Percentiles rank a stretch among this genome's conserved stretches.
Conservation (phyloP, 139 green algal species). For the Coccomyxa sp. region DNA sequence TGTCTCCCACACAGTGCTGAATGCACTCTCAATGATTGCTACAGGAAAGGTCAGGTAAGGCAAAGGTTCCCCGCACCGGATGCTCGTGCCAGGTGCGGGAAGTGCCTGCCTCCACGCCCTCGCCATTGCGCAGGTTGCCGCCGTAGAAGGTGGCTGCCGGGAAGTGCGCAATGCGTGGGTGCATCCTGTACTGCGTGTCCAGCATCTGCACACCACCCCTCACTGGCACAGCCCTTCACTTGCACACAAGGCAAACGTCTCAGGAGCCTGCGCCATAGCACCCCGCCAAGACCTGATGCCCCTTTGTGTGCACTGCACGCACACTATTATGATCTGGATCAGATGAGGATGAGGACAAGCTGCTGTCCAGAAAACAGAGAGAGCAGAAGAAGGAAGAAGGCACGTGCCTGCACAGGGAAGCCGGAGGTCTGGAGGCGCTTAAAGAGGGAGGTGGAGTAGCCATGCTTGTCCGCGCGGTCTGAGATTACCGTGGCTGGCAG, state of each 20-base stretch:
- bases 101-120: slow-evolving; percentile 48
- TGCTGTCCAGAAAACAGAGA: no score
- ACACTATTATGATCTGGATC: no score
- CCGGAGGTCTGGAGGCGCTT: slow-evolving; percentile 67
- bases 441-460: slow-evolving; percentile 65
- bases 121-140: slow-evolving; percentile 59
- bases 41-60: background rate
- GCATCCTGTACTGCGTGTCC: slow-evolving; percentile 86
- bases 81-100: slow-evolving; percentile 64
- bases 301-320: background rate
- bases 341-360: no score
- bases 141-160: slow-evolving; percentile 73
- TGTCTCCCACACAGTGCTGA: no score
- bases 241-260: background rate
- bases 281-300: background rate
- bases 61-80: background rate
- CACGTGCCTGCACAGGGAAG: slow-evolving; percentile 31
- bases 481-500: slow-evolving; percentile 85
- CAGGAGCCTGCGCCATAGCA: slow-evolving; percentile 7
- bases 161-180: slow-evolving; percentile 72
- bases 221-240: no score
- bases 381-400: background rate
- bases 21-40: background rate
- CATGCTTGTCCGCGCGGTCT: slow-evolving; percentile 37
- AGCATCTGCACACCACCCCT: slow-evolving; percentile 23